A percentile compares a stretch with the other conserved stretches of the same genome.
Evolutionary conservation across 805 yeast species (phyloP).

Genomic region (Nakazawaea sp.): DNA sequence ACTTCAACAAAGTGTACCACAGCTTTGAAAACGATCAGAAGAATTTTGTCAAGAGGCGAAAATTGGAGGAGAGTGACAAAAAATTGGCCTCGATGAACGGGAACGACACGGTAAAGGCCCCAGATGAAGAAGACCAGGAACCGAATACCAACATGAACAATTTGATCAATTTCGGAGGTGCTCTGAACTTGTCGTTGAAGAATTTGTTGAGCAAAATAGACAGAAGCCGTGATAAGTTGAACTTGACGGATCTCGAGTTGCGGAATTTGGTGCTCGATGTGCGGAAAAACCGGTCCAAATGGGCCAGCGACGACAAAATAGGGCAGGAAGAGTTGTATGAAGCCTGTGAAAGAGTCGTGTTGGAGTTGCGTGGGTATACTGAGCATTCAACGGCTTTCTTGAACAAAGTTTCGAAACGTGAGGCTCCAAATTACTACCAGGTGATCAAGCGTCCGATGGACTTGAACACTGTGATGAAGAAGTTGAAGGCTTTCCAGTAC

Average conservation of each 20-base stretch:
- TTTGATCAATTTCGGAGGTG: conserved; percentile 40
- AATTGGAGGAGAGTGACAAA: conserved; percentile 74
- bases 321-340: conserved; percentile 98
- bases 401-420: conserved; percentile 94
- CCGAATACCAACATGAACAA: conserved; percentile 19
- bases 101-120: conserved; percentile 15
- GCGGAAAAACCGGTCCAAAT: conserved; percentile 88
- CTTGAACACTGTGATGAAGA: conserved; percentile 87
- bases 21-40: conserved; percentile 72
- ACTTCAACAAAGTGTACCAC: conserved; percentile 69
- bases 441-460: conserved; percentile 95
- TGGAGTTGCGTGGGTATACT: conserved; percentile 84
- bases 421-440: conserved; percentile 93
- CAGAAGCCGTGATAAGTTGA: conserved; percentile 65
- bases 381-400: conserved; percentile 96
- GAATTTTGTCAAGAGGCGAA: conserved; percentile 66
- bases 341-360: conserved; percentile 92
- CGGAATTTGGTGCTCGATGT: conserved; percentile 86
- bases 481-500: conserved; percentile 76
- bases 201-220: conserved; percentile 78
- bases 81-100: conserved; percentile 38
- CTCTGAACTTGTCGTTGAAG: conserved; percentile 71
- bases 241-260: conserved; percentile 74
- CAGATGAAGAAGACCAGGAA: conserved; percentile 13
- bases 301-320: conserved; percentile 93